phyloP scores from a whole-genome alignment of 2,329 filamentous ascomycete genomes.

The Fusarium caatingaense region DNA sequence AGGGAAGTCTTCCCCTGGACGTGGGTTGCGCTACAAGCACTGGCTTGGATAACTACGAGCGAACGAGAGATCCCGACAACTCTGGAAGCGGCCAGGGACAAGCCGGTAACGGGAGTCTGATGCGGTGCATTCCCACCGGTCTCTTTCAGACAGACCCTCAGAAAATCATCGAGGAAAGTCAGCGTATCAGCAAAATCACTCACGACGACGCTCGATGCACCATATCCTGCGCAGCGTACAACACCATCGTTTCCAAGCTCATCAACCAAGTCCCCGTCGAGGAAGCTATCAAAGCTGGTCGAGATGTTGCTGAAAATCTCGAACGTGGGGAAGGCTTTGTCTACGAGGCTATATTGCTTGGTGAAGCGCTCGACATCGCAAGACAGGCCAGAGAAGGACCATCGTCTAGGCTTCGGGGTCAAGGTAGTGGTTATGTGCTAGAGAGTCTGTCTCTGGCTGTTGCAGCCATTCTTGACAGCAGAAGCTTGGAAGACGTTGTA shows the following conservation, averaged over 20 bases:
- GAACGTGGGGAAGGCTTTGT: constrained; percentile 40
- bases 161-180: constrained; percentile 48
- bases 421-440: constrained; percentile 56
- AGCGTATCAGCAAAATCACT: constrained; percentile 54
- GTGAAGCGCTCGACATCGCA: constrained; percentile 40
- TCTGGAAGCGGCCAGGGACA: constrained; percentile 54
- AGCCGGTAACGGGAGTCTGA: constrained; percentile 60
- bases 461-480: constrained; percentile 55
- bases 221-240: constrained; percentile 55
- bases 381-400: constrained; percentile 51
- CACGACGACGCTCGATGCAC: constrained; percentile 54
- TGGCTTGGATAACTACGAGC: constrained; percentile 50
- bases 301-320: constrained; percentile 36
- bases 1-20: constrained; percentile 51
- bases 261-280: constrained; percentile 40
- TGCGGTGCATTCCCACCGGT: constrained; percentile 60
- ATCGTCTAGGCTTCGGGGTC: constrained; percentile 41
- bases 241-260: constrained; percentile 51
- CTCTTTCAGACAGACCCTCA: constrained; percentile 51
- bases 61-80: constrained; percentile 24
- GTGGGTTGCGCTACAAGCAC: constrained; percentile 54
- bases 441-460: constrained; percentile 56
- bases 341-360: constrained; percentile 46
- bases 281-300: constrained; percentile 49
- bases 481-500: constrained; percentile 56